phyloP scores from a whole-genome alignment of 2,329 filamentous ascomycete genomes.

The Colletotrichum eremochloae region DNA sequence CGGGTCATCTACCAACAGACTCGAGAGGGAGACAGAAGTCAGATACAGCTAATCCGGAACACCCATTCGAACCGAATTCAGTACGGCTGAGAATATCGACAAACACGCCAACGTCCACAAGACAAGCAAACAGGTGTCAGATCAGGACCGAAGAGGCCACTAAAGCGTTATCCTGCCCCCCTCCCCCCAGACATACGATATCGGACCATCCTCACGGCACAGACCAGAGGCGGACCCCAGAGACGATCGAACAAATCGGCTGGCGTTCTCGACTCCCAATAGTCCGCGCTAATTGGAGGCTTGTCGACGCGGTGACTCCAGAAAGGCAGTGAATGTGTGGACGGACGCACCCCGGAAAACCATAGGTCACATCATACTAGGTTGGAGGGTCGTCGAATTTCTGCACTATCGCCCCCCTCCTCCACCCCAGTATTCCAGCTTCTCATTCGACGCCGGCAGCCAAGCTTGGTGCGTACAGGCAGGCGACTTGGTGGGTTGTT shows the following conservation, averaged over 20 bases:
- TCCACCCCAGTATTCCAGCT: slow-evolving; percentile 1
- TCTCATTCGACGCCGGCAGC: slow-evolving; percentile 19
- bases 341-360: slow-evolving; percentile 41
- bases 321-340: slow-evolving; percentile 14
- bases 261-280: slow-evolving; percentile 8
- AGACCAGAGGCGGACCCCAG: slow-evolving; percentile 14
- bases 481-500: slow-evolving; percentile 3
- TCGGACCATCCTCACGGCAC: slow-evolving; percentile 3
- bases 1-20: slow-evolving; percentile 3
- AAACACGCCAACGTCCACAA: slow-evolving; percentile 13
- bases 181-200: neutral
- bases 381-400: slow-evolving; percentile 30
- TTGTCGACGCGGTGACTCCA: neutral
- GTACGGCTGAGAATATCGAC: neutral
- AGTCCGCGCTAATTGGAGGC: neutral
- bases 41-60: slow-evolving; percentile 13
- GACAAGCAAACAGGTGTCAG: slow-evolving; percentile 1
- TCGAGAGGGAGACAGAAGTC: neutral
- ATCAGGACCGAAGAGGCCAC: neutral
- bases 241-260: slow-evolving; percentile 34
- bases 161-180: neutral
- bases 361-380: slow-evolving; percentile 24
- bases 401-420: slow-evolving; percentile 23
- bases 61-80: slow-evolving; percentile 9
- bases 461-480: slow-evolving; percentile 10